Evolutionary conservation across 176 grass and related monocot genomes (phyloP).

Genomic region (Dactylis glomerata): DNA sequence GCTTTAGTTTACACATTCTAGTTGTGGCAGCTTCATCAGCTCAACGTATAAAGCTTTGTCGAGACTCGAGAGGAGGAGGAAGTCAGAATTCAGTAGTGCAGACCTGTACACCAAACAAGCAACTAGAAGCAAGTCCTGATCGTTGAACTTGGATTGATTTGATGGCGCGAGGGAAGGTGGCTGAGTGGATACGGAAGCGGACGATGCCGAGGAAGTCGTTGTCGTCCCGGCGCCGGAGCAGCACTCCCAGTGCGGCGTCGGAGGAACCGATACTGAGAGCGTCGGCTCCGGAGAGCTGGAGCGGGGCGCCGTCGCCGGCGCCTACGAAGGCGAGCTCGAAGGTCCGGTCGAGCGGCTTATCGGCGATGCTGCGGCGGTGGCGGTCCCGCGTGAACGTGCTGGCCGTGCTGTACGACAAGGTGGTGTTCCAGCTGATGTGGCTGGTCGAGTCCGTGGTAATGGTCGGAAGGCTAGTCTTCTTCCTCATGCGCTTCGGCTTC

Average conservation of each 20-base stretch:
- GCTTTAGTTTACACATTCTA: neutral
- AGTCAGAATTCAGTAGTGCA: neutral
- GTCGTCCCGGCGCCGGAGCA: neutral
- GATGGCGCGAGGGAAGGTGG: slow-evolving; percentile 30
- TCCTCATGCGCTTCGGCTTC: slow-evolving; percentile 66
- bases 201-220: slow-evolving; percentile 8
- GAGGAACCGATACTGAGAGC: neutral
- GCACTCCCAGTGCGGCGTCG: neutral
- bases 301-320: neutral
- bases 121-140: neutral
- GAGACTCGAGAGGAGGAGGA: neutral
- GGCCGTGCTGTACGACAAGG: slow-evolving; percentile 31
- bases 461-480: slow-evolving; percentile 42
- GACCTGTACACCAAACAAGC: neutral
- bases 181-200: slow-evolving; percentile 41
- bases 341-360: neutral
- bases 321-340: neutral
- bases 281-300: neutral
- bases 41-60: slow-evolving; percentile 24
- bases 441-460: slow-evolving; percentile 60
- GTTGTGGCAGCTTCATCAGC: neutral
- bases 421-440: slow-evolving; percentile 61
- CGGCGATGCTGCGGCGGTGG: slow-evolving; percentile 31
- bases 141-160: neutral
- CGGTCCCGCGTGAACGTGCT: slow-evolving; percentile 17